Evolutionary conservation across 768 basidiomycete species (phyloP), one percentile per base, ranked within the genome.

Genomic region (Russula olivacea): DNA sequence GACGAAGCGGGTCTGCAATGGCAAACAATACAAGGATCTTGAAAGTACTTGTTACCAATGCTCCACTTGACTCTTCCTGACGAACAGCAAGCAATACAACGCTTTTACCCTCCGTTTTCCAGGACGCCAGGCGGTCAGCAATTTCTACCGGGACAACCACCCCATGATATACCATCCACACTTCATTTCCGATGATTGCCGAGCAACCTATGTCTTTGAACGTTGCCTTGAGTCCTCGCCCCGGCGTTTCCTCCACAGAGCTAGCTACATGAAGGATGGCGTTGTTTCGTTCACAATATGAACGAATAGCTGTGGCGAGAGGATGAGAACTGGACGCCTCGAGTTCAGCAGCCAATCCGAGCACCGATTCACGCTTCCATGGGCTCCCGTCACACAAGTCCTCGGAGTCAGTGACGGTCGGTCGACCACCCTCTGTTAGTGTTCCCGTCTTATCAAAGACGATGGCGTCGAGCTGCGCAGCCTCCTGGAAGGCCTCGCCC

Each of bases 371-470:
- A 30, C 63, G 68, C 1, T 72, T 70, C 78, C 75, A 78, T 5
- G 69, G 65, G 7, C 40, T 25, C 23, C 71, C 59, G 2, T 66
- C 58, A 2, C 69, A 61, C 23, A 75, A 68, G 40, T 76, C 59
- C 50, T 80, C 75, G 58, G 71, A 75, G 67, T 89, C 80, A 4
- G 83, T 83, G 12, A 92, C 89, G 7, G 73, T 76, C 7, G 85
- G 83, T 57, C 85, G 81, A 8, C 79, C 82, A 12, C 87, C 87
- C 62, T 81, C 75, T 0, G 91, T 92, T 25, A 93, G 73, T 0
- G 91, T 93, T 5, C 92, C 91, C 2, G 91, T 93, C 75, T 94
- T 94, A 74, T 94, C 92, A 65, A 93, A 91, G 3, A 86, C 87
- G 48, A 94, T 73, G 19, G 83, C 71, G 67, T 89, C 85, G 38